Evolutionary conservation across 1,139 yeast species (phyloP).

Genomic region (Candida dubliniensis): DNA sequence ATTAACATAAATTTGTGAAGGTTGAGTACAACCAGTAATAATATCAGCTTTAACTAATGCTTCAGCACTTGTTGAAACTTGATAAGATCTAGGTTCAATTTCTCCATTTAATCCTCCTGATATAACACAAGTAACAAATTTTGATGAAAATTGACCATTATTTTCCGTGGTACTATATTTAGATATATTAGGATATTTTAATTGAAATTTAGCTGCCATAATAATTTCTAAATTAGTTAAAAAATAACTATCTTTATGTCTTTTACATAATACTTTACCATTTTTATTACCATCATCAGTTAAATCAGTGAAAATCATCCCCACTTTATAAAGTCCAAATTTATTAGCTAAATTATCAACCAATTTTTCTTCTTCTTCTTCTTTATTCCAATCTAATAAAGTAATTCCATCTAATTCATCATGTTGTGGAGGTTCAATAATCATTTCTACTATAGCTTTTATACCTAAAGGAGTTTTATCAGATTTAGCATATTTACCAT

Average conservation of each 20-base stretch:
- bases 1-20: conserved; percentile 81
- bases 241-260: conserved; percentile 91
- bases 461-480: conserved; percentile 89
- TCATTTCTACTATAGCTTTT: conserved; percentile 90
- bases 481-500: conserved; percentile 78
- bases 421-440: conserved; percentile 88
- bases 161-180: conserved; percentile 54
- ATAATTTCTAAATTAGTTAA: conserved; percentile 79
- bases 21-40: conserved; percentile 86
- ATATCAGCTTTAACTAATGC: conserved; percentile 85
- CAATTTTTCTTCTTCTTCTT: conserved; percentile 52
- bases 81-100: conserved; percentile 88
- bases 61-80: conserved; percentile 85
- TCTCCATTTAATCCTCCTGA: conserved; percentile 85
- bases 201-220: conserved; percentile 84
- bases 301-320: conserved; percentile 86
- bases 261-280: conserved; percentile 87
- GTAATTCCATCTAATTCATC: conserved; percentile 86
- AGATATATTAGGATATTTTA: conserved; percentile 60
- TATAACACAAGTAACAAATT: conserved; percentile 89
- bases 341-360: conserved; percentile 57
- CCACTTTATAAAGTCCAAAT: conserved; percentile 73
- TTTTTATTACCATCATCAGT: conserved; percentile 83
- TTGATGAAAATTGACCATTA: conserved; percentile 69
- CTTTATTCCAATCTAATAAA: conserved; percentile 52